A percentile compares a stretch with the other conserved stretches of the same genome.
phyloP scores from a whole-genome alignment of 768 basidiomycete species.

The Leccinum broughii region DNA sequence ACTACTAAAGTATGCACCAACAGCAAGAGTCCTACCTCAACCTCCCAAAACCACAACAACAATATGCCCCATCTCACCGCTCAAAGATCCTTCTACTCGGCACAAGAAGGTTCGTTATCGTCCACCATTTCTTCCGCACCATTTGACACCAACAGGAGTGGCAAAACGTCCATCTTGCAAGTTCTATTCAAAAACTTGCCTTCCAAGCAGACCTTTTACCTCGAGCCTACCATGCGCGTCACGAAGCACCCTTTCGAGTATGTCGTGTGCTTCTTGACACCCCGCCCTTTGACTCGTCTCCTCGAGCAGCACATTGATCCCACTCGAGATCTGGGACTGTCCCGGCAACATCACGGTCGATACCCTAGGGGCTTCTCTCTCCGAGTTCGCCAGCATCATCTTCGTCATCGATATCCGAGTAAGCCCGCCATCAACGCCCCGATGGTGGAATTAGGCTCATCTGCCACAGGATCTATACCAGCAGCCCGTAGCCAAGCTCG shows the following conservation, averaged over 20 bases:
- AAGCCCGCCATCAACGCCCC: constrained; percentile 23
- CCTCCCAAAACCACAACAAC: constrained; percentile 9
- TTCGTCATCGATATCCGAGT: constrained; percentile 97
- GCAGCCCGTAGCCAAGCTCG: constrained; percentile 78
- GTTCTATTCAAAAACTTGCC: constrained; percentile 87
- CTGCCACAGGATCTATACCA: constrained; percentile 72
- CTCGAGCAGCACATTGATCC: constrained; percentile 75
- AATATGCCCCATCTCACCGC: constrained; percentile 30
- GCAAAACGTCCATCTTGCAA: constrained; percentile 89
- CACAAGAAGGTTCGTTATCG: constrained; percentile 52
- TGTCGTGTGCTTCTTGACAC: constrained; percentile 31
- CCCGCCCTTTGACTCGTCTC: background rate
- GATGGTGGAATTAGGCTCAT: constrained; percentile 3
- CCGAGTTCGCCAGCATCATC: constrained; percentile 80
- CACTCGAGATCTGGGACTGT: constrained; percentile 94
- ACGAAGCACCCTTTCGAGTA: constrained; percentile 80
- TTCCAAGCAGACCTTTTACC: constrained; percentile 84
- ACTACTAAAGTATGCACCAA: constrained; percentile 1
- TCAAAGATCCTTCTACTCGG: constrained; percentile 76
- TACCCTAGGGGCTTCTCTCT: constrained; percentile 71
- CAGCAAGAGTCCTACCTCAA: constrained; percentile 16
- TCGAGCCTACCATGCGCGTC: constrained; percentile 83
- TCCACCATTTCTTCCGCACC: background rate
- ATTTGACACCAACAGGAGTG: constrained; percentile 55
- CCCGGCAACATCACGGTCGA: constrained; percentile 84